Conservation (phyloP, 1,139 yeast species). For the Pichia sp. region DNA sequence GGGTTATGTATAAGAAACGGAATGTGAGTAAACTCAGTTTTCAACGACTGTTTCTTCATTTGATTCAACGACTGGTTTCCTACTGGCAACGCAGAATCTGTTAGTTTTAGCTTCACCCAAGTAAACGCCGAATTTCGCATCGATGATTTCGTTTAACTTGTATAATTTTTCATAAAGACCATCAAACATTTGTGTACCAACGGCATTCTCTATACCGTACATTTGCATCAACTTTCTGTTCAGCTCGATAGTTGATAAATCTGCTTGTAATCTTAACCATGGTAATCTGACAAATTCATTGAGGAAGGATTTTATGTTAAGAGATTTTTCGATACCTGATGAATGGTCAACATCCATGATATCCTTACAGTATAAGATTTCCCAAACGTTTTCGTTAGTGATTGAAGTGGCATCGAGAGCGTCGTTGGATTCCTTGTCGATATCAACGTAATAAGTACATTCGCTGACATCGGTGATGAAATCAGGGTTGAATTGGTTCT, state of each 20-base stretch:
- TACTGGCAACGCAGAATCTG: conserved; percentile 20
- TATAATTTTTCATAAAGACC: conserved; percentile 9
- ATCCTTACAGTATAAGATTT: conserved; percentile 40
- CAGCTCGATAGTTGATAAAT: conserved; percentile 19
- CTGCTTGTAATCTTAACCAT: conserved; percentile 20
- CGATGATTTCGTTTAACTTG: not conserved
- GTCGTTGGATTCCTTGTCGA: conserved; percentile 37
- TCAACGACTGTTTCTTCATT: too few relatives aligned
- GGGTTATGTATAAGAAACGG: too few relatives aligned
- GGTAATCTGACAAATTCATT: conserved; percentile 12
- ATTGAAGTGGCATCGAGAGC: conserved; percentile 35
- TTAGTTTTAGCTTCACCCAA: conserved; percentile 10
- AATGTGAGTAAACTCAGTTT: too few relatives aligned
- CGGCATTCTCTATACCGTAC: conserved; percentile 18
- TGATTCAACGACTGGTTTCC: too few relatives aligned
- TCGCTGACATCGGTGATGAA: conserved; percentile 42
- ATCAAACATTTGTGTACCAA: conserved; percentile 20
- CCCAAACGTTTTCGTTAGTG: conserved; percentile 39
- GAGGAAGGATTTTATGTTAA: conserved; percentile 7
- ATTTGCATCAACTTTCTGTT: conserved; percentile 23
- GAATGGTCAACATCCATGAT: conserved; percentile 49
- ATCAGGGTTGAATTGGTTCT: conserved; percentile 56
- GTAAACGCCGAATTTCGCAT: conserved; percentile 2
- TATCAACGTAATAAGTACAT: conserved; percentile 65
- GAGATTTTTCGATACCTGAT: conserved; percentile 37